A percentile compares a stretch with the other conserved stretches of the same genome.
Conservation (phyloP, 2,329 filamentous ascomycete species). For the Chaetomium olivaceum region DNA sequence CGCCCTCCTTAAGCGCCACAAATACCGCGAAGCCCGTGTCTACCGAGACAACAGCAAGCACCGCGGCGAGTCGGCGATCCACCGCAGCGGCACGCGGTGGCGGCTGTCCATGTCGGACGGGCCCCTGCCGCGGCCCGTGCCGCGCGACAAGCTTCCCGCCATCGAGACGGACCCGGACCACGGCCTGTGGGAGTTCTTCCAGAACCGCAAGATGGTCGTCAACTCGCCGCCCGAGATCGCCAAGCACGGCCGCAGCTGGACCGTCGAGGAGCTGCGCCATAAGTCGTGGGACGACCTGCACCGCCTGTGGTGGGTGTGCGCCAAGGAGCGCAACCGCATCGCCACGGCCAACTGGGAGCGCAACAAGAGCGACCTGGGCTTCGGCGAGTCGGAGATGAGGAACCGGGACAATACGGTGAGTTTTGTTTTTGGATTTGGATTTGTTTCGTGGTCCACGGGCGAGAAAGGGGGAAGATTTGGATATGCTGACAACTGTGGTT, state of each 20-base stretch:
- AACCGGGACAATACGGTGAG: conserved; percentile 67
- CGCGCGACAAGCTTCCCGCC: conserved; percentile 54
- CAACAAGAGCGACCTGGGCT: conserved; percentile 65
- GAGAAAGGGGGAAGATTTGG: background rate
- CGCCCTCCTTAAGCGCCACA: conserved; percentile 47
- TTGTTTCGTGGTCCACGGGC: background rate
- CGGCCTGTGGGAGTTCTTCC: conserved; percentile 92
- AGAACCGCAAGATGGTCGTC: conserved; percentile 66
- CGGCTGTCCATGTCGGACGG: conserved; percentile 72
- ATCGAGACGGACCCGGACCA: conserved; percentile 70
- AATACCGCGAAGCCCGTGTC: conserved; percentile 41
- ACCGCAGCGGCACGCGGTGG: conserved; percentile 72
- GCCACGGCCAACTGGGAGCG: conserved; percentile 75
- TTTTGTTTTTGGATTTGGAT: conserved; percentile 21
- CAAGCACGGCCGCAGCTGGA: conserved; percentile 80
- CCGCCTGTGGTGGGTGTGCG: conserved; percentile 89
- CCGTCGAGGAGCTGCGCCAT: conserved; percentile 76
- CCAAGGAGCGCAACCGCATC: conserved; percentile 86
- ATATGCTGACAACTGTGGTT: background rate
- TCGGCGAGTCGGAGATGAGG: conserved; percentile 68
- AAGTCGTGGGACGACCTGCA: conserved; percentile 96
- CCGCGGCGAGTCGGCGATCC: conserved; percentile 79
- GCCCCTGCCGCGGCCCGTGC: conserved; percentile 67
- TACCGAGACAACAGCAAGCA: conserved; percentile 74
- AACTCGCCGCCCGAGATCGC: conserved; percentile 69